Evolutionary conservation across 192 early-diverging fungal species (phyloP).

Genomic region (Ramicandelaber brevisporus): DNA sequence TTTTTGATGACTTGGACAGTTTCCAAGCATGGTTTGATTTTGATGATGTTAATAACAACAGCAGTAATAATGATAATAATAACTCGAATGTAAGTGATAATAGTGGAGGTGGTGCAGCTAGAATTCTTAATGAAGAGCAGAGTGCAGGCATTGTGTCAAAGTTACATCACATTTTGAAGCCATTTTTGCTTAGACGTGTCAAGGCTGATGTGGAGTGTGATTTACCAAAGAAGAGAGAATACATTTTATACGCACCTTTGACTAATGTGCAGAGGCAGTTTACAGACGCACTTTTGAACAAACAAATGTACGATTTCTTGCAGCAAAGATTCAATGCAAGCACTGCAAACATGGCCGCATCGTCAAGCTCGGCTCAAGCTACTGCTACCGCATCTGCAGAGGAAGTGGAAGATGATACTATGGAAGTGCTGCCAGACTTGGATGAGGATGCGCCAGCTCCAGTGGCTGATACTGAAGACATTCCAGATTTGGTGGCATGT

Average conservation of each 20-base stretch:
- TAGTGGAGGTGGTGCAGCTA: constrained; percentile 27
- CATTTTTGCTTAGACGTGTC: constrained; percentile 26
- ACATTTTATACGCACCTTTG: constrained; percentile 52
- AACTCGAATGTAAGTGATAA: not conserved
- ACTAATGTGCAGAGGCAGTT: constrained; percentile 39
- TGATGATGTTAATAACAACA: constrained; percentile 33
- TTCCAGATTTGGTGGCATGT: too few relatives aligned
- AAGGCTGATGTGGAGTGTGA: constrained; percentile 63
- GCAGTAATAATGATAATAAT: too few relatives aligned
- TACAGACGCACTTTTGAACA: constrained; percentile 36
- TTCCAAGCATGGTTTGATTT: constrained; percentile 79
- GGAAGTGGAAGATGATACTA: too few relatives aligned
- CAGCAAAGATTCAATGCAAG: too few relatives aligned
- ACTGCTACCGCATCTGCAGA: too few relatives aligned
- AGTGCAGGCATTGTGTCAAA: constrained; percentile 40
- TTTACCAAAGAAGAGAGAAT: constrained; percentile 79
- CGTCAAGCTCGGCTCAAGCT: too few relatives aligned
- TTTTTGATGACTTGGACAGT: constrained; percentile 67
- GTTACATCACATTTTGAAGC: constrained; percentile 70
- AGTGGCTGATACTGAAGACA: too few relatives aligned
- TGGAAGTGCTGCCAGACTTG: too few relatives aligned
- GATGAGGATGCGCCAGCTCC: too few relatives aligned
- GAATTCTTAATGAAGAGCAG: constrained; percentile 38
- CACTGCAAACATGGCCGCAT: too few relatives aligned
- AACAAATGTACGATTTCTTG: constrained; percentile 33